Evolutionary conservation across 2,329 filamentous ascomycete genomes (phyloP).

Genomic region (Tricladium varicosporioides): DNA sequence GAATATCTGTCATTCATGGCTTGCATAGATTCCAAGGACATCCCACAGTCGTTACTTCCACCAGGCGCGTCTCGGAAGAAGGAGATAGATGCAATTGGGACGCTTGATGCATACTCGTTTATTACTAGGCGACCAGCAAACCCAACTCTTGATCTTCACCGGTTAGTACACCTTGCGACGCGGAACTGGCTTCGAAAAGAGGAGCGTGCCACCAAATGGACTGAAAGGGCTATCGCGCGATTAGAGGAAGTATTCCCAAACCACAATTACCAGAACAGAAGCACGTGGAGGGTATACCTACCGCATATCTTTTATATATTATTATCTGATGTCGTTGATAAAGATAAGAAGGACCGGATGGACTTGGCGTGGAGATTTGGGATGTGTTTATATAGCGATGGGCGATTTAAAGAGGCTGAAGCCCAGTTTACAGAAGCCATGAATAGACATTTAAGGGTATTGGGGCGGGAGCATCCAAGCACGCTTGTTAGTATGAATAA

Average conservation of each 20-base stretch:
- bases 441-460: slow-evolving; percentile 5
- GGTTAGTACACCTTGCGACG: slow-evolving; percentile 20
- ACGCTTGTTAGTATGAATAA: slow-evolving; percentile 4
- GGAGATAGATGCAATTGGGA: slow-evolving; percentile 10
- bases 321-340: background rate
- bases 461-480: background rate
- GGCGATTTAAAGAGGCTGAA: slow-evolving; percentile 12
- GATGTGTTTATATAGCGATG: slow-evolving; percentile 5
- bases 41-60: background rate
- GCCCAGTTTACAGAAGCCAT: slow-evolving; percentile 5
- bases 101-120: too few species aligned
- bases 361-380: slow-evolving; percentile 4
- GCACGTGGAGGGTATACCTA: slow-evolving; percentile 18
- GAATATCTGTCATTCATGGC: background rate
- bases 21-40: background rate
- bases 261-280: slow-evolving; percentile 14
- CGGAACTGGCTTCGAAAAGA: slow-evolving; percentile 20
- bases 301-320: slow-evolving; percentile 8
- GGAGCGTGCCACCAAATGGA: slow-evolving; percentile 5
- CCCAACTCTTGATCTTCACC: slow-evolving; percentile 18
- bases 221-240: slow-evolving; percentile 11
- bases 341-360: slow-evolving; percentile 2
- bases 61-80: background rate
- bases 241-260: slow-evolving; percentile 18
- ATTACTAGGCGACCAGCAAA: slow-evolving; percentile 4